phyloP scores from a whole-genome alignment of 2,329 filamentous ascomycete genomes.

The Calonectria ilicicola region DNA sequence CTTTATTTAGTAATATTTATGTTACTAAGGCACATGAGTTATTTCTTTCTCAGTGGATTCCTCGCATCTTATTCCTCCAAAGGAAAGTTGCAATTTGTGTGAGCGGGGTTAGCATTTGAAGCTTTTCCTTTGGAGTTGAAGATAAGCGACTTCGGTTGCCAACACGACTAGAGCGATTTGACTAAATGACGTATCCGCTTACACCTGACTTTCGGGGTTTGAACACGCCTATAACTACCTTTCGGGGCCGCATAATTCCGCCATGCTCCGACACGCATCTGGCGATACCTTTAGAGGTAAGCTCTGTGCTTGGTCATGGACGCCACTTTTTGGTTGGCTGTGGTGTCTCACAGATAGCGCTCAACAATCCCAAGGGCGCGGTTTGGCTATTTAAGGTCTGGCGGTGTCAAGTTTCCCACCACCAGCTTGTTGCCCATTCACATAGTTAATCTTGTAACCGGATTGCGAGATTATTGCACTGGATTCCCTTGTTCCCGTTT shows the following conservation, averaged over 20 bases:
- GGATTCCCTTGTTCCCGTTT: not conserved
- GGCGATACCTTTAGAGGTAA: slow-evolving; percentile 20
- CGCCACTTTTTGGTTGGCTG: not conserved
- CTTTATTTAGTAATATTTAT: not conserved
- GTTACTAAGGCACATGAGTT: not conserved
- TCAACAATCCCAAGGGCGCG: not conserved
- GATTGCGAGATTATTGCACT: not conserved
- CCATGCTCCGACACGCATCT: not conserved
- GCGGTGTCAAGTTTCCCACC: not conserved
- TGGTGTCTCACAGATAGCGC: not conserved
- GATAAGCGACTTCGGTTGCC: slow-evolving; percentile 1
- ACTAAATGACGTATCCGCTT: not conserved
- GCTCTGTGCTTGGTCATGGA: not conserved
- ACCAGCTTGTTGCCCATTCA: not conserved
- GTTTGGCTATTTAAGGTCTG: not conserved
- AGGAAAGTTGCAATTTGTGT: not conserved
- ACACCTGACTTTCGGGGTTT: slow-evolving; percentile 4
- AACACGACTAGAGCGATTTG: not conserved
- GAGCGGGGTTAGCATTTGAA: slow-evolving; percentile 4
- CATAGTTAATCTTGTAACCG: not conserved
- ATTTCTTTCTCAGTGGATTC: not conserved
- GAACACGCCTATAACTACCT: slow-evolving; percentile 6
- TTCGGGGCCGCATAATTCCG: not conserved
- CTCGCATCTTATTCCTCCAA: not conserved
- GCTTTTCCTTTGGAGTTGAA: slow-evolving; percentile 20